These are phyloP conservation scores for Aspergillus calidoustus DNA, from an alignment of 2,329 filamentous ascomycete species.

Conservation along the genomic window DNA sequence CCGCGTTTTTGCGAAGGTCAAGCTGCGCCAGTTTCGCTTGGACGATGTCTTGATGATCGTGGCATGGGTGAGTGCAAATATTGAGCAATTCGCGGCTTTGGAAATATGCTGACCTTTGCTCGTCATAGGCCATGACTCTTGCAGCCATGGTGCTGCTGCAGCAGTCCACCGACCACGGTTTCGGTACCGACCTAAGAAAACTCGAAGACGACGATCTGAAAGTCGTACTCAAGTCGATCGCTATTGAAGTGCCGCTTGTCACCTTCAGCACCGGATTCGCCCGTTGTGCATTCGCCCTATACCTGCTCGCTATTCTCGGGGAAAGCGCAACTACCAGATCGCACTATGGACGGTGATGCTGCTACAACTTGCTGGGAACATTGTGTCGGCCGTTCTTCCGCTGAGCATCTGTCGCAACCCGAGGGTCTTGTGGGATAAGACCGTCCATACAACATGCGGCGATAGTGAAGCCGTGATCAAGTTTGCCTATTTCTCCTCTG, in stretches of 20 bases:
- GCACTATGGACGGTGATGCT: constrained; percentile 29
- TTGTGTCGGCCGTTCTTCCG: constrained; percentile 32
- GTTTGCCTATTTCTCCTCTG: constrained; percentile 37
- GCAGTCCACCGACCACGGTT: constrained; percentile 32
- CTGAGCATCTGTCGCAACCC: constrained; percentile 34
- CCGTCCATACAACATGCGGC: constrained; percentile 31
- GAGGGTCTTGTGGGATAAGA: constrained; percentile 30
- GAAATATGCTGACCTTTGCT: background rate
- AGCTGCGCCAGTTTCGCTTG: constrained; percentile 32
- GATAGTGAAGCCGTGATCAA: constrained; percentile 26
- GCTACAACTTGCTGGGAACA: constrained; percentile 33
- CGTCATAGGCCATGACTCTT: constrained; percentile 28
- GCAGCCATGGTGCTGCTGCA: constrained; percentile 31
- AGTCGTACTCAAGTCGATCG: constrained; percentile 33
- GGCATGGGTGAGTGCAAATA: constrained; percentile 26
- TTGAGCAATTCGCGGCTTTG: background rate
- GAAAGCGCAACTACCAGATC: constrained; percentile 29
- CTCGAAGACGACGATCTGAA: constrained; percentile 18
- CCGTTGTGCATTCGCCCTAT: constrained; percentile 34
- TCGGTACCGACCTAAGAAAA: constrained; percentile 28
- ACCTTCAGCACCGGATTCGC: constrained; percentile 37
- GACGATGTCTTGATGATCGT: constrained; percentile 39
- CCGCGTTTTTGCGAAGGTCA: constrained; percentile 35
- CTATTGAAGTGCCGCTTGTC: constrained; percentile 34
- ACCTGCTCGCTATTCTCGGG: constrained; percentile 34